Conservation (phyloP, 129 eudicot species). For the Escallonia rubra region DNA sequence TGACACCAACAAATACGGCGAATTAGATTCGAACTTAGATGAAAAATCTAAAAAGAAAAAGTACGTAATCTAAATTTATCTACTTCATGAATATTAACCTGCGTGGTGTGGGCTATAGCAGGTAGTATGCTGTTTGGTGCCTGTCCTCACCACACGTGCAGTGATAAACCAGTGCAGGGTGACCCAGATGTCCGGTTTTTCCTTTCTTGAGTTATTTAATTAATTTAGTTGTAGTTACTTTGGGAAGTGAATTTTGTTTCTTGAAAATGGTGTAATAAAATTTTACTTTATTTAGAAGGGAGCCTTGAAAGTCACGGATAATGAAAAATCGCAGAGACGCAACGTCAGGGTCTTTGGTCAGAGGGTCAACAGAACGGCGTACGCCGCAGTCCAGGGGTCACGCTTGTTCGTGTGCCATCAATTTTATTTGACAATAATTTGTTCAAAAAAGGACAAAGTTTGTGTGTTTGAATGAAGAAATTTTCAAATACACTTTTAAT, state of each 20-base stretch:
- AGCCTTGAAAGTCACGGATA: conserved; percentile 12
- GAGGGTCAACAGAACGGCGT: not conserved
- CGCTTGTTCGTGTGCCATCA: not conserved
- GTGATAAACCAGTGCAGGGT: not conserved
- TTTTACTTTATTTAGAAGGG: not conserved
- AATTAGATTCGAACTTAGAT: too few species aligned
- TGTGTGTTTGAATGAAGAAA: not conserved
- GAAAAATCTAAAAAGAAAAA: not conserved
- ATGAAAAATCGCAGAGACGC: conserved; percentile 3
- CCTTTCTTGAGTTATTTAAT: not conserved
- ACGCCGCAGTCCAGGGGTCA: conserved; percentile 7
- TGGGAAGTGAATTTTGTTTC: not conserved
- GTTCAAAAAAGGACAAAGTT: not conserved
- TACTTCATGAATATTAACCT: not conserved
- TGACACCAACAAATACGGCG: too few species aligned
- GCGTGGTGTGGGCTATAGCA: conserved; percentile 7
- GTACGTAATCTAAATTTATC: not conserved
- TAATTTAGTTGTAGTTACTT: not conserved
- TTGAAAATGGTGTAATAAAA: not conserved
- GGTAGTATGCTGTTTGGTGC: conserved; percentile 11
- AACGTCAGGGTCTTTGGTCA: conserved; percentile 19
- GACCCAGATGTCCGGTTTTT: conserved; percentile 20
- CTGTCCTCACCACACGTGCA: conserved; percentile 32
- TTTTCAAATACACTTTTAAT: not conserved
- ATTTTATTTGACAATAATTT: not conserved